Conservation (phyloP, 805 yeast genomes). For the Millerozyma miso region DNA sequence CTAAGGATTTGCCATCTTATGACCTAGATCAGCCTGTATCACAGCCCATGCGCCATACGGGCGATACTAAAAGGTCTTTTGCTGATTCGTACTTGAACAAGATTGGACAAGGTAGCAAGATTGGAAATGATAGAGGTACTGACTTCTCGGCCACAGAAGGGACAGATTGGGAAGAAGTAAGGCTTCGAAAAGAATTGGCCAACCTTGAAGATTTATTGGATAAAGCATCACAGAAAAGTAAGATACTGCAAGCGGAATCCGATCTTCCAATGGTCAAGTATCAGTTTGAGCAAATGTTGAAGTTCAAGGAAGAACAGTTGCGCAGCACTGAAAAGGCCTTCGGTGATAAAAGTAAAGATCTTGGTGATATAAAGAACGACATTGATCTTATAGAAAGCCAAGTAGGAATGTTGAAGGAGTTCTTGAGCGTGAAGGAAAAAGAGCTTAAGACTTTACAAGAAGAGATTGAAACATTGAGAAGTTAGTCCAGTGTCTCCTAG, state of each 20-base stretch:
- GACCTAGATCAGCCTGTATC: slow-evolving; percentile 39
- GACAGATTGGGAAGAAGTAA: slow-evolving; percentile 92
- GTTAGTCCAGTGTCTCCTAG: not conserved
- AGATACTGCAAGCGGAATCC: slow-evolving; percentile 19
- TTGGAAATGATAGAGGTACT: slow-evolving; percentile 45
- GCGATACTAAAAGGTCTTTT: slow-evolving; percentile 33
- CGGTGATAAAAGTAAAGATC: slow-evolving; percentile 24
- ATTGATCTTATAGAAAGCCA: slow-evolving; percentile 73
- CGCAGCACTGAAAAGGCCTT: slow-evolving; percentile 10
- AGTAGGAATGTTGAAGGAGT: slow-evolving; percentile 66
- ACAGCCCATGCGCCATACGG: slow-evolving; percentile 21
- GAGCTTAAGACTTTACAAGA: slow-evolving; percentile 52
- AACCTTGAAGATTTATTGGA: slow-evolving; percentile 66
- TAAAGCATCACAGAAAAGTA: slow-evolving; percentile 37
- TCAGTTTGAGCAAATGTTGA: slow-evolving; percentile 79
- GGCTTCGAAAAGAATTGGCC: slow-evolving; percentile 72
- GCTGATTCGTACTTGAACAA: slow-evolving; percentile 53
- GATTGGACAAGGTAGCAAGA: slow-evolving; percentile 47
- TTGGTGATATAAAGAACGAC: slow-evolving; percentile 55
- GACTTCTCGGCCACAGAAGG: slow-evolving; percentile 70
- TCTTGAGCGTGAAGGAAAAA: slow-evolving; percentile 52
- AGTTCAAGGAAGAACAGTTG: slow-evolving; percentile 66
- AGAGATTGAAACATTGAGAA: slow-evolving; percentile 31
- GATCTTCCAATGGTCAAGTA: slow-evolving; percentile 35
- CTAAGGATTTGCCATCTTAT: slow-evolving; percentile 76